Conservation (phyloP, 768 basidiomycete genomes). For the Termitomyces sp. region DNA sequence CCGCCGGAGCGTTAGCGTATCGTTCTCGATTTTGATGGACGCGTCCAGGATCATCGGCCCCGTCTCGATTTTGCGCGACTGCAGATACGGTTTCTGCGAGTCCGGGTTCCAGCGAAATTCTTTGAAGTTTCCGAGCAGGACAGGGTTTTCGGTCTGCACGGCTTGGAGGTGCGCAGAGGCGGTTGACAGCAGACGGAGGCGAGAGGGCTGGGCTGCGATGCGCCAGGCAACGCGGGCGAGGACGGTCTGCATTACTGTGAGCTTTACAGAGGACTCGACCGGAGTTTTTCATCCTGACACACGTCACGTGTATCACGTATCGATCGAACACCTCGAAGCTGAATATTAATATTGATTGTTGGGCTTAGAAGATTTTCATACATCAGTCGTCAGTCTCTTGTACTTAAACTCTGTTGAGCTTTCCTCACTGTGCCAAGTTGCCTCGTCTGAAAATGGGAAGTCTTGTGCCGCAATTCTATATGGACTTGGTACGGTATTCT, state of each 20-base stretch:
- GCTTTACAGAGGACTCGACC: too few species aligned
- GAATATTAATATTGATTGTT: too few species aligned
- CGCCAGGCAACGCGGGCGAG: slow-evolving; percentile 9
- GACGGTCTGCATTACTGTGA: slow-evolving; percentile 17
- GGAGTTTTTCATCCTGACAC: too few species aligned
- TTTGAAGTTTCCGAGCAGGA: slow-evolving; percentile 89
- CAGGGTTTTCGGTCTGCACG: slow-evolving; percentile 62
- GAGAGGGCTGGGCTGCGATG: not conserved
- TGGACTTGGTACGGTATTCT: too few species aligned
- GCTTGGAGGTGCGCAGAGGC: slow-evolving; percentile 27
- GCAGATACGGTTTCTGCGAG: slow-evolving; percentile 84
- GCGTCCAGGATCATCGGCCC: slow-evolving; percentile 96
- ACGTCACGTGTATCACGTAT: too few species aligned
- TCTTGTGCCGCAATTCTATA: too few species aligned
- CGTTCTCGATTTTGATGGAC: slow-evolving; percentile 99
- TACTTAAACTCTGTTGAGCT: too few species aligned
- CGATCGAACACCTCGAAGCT: too few species aligned
- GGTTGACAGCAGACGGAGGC: slow-evolving; percentile 12
- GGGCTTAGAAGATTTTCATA: too few species aligned
- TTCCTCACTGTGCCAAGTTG: too few species aligned
- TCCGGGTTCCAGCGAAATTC: slow-evolving; percentile 99
- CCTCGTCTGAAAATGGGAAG: too few species aligned
- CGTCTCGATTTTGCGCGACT: slow-evolving; percentile 89
- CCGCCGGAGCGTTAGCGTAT: slow-evolving; percentile 93
- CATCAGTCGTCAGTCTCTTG: too few species aligned